Conservation (phyloP, 768 basidiomycete species). For the Suillus spraguei region DNA sequence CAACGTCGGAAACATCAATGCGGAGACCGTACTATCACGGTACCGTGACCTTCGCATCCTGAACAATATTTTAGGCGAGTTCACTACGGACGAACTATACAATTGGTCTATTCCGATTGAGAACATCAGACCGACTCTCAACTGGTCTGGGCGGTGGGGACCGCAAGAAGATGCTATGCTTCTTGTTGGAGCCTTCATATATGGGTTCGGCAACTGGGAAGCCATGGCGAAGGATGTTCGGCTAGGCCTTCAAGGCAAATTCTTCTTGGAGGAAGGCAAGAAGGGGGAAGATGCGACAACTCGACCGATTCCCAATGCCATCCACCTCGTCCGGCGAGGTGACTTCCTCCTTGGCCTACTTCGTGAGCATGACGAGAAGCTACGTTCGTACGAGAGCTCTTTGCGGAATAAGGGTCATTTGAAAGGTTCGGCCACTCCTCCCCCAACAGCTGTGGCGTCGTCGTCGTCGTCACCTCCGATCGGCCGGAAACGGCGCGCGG, state of each 20-base stretch:
- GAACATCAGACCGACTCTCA: slow-evolving; percentile 89
- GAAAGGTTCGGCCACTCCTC: slow-evolving; percentile 75
- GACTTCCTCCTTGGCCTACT: slow-evolving; percentile 89
- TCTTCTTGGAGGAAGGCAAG: slow-evolving; percentile 98
- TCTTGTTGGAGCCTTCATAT: slow-evolving; percentile 87
- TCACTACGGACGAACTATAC: slow-evolving; percentile 66
- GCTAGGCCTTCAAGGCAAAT: slow-evolving; percentile 86
- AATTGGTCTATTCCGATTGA: slow-evolving; percentile 90
- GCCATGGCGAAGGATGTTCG: slow-evolving; percentile 86
- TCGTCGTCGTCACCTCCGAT: slow-evolving; percentile 48
- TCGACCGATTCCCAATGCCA: slow-evolving; percentile 94
- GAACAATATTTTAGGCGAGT: slow-evolving; percentile 71
- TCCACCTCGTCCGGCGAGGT: slow-evolving; percentile 95
- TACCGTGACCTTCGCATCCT: slow-evolving; percentile 88
- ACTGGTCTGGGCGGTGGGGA: slow-evolving; percentile 97
- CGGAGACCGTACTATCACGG: slow-evolving; percentile 93
- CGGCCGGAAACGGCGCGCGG: slow-evolving; percentile 73
- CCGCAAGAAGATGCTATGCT: slow-evolving; percentile 93
- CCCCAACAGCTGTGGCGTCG: slow-evolving; percentile 70
- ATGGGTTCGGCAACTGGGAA: slow-evolving; percentile 99
- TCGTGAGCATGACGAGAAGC: slow-evolving; percentile 87
- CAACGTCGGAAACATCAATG: slow-evolving; percentile 92
- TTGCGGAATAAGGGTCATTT: slow-evolving; percentile 69
- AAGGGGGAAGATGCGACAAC: slow-evolving; percentile 85
- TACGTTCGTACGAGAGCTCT: slow-evolving; percentile 85